Evolutionary conservation across 345 rosid genomes (phyloP).

Genomic region (Nephelium lappaceum): DNA sequence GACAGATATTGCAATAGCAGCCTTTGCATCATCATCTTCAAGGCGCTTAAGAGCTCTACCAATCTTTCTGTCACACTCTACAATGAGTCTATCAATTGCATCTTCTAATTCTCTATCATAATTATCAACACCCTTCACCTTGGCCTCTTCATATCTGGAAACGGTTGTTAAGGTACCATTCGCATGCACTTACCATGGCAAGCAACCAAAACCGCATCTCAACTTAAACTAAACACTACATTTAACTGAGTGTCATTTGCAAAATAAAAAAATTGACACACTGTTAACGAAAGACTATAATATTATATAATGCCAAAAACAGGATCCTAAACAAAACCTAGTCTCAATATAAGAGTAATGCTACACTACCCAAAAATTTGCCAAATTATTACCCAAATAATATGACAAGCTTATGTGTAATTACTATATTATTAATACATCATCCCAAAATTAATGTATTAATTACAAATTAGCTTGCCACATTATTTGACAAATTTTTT

Average conservation of each 20-base stretch:
- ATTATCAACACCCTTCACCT: slow-evolving; percentile 74
- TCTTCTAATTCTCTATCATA: slow-evolving; percentile 97
- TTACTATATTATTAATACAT: no score
- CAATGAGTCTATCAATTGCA: slow-evolving; percentile 89
- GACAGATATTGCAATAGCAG: slow-evolving; percentile 98
- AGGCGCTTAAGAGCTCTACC: slow-evolving; percentile 97
- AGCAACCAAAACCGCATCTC: background rate
- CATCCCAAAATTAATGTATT: no score
- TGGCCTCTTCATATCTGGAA: slow-evolving; percentile 86
- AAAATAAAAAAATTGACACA: background rate
- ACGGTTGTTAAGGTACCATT: slow-evolving; percentile 34
- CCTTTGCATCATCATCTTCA: slow-evolving; percentile 99
- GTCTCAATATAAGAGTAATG: no score
- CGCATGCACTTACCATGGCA: background rate
- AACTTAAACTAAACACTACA: background rate
- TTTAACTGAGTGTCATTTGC: background rate
- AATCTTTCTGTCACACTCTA: slow-evolving; percentile 97
- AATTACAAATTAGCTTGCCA: no score
- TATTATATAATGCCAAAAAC: no score
- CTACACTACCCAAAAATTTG: no score
- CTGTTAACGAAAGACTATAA: no score
- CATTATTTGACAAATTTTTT: no score
- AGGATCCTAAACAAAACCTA: no score
- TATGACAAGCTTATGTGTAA: no score
- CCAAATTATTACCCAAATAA: no score